These are phyloP conservation scores for Pseudogymnoascus sp. DNA, from an alignment of 2,329 filamentous ascomycete genomes.

Conservation along the genomic window DNA sequence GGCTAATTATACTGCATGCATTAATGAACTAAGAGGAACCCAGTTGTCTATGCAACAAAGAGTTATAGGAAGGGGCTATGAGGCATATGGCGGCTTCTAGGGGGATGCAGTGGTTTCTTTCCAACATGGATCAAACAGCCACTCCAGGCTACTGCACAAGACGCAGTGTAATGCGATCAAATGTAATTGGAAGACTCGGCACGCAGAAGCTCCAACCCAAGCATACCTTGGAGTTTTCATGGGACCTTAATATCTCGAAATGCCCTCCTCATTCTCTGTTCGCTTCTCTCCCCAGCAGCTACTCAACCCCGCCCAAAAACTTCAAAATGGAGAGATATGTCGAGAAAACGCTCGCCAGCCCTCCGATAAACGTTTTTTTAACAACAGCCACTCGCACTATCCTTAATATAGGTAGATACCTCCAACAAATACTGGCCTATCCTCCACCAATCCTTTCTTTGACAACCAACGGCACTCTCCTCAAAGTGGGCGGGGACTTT, in stretches of 20 bases:
- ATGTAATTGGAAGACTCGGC: not conserved
- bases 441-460: not conserved
- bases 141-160: not conserved
- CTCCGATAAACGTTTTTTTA: not conserved
- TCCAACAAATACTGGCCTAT: not conserved
- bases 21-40: not conserved
- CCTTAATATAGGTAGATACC: not conserved
- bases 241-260: not conserved
- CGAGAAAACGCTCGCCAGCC: not conserved
- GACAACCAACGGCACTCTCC: not conserved
- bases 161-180: not conserved
- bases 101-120: not conserved
- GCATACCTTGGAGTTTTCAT: not conserved
- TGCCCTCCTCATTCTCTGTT: not conserved
- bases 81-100: not conserved
- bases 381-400: not conserved
- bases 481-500: not conserved
- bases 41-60: not conserved
- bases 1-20: not conserved
- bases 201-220: not conserved
- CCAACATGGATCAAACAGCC: not conserved
- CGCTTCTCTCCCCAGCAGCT: not conserved
- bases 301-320: not conserved
- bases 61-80: not conserved
- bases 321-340: not conserved